Conservation (phyloP, 495 filamentous ascomycete genomes). For the Glarea lozoyensis region DNA sequence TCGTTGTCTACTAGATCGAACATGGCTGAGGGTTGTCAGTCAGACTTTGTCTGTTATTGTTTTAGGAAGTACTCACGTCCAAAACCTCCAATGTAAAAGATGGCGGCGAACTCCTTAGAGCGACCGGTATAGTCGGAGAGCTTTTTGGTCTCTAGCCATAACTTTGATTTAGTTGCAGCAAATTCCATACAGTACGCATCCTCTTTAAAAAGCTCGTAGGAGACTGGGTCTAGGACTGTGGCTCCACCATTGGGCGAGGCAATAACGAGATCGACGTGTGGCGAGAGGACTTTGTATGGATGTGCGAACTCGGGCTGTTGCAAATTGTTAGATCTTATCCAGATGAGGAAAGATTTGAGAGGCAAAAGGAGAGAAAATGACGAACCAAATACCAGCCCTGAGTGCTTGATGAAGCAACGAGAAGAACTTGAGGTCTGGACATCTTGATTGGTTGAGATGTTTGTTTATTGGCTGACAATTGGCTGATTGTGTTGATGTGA, state of each 20-base stretch:
- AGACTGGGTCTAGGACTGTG: slow-evolving; percentile 55
- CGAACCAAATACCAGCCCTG: slow-evolving; percentile 57
- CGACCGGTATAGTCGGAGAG: slow-evolving; percentile 40
- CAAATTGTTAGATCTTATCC: background rate
- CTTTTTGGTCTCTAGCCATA: slow-evolving; percentile 54
- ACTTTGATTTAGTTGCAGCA: slow-evolving; percentile 34
- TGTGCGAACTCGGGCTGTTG: slow-evolving; percentile 61
- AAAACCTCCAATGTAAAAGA: slow-evolving; percentile 67
- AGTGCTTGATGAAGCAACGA: slow-evolving; percentile 55
- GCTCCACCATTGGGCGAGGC: slow-evolving; percentile 59
- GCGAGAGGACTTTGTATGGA: slow-evolving; percentile 48
- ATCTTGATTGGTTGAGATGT: slow-evolving; percentile 8
- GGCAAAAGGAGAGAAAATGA: background rate
- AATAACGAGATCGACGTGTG: slow-evolving; percentile 43
- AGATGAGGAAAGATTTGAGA: background rate
- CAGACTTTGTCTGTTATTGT: background rate
- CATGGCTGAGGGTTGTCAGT: slow-evolving; percentile 37
- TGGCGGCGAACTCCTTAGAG: slow-evolving; percentile 50
- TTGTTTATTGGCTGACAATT: too few species aligned
- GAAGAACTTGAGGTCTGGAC: slow-evolving; percentile 43
- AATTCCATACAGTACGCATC: slow-evolving; percentile 46
- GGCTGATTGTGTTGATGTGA: too few species aligned
- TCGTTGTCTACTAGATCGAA: slow-evolving; percentile 51
- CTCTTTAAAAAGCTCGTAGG: slow-evolving; percentile 50
- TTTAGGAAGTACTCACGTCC: slow-evolving; percentile 30